Evolutionary conservation across 2,329 filamentous ascomycete genomes (phyloP).

Genomic region (Alternaria triticina): DNA sequence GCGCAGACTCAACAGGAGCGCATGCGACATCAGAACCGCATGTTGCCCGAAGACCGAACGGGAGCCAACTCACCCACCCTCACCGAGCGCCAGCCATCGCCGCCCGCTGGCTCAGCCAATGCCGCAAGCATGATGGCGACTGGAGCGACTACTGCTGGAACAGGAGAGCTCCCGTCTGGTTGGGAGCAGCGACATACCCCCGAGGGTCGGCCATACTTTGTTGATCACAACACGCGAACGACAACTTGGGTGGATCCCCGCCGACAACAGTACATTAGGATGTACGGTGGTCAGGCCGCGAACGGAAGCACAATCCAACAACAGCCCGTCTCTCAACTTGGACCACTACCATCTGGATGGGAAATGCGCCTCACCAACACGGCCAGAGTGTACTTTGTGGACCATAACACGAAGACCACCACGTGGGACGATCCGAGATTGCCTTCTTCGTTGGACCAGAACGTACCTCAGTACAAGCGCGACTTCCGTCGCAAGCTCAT

Average conservation of each 20-base stretch:
- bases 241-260: constrained; percentile 98
- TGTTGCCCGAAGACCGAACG: constrained; percentile 92
- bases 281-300: constrained; percentile 88
- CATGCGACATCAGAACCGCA: constrained; percentile 91
- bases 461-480: constrained; percentile 98
- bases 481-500: constrained; percentile 98
- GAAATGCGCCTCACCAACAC: constrained; percentile 99
- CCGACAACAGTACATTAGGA: constrained; percentile 96
- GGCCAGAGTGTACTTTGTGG: constrained; percentile 96
- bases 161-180: constrained; percentile 89
- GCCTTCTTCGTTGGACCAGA: constrained; percentile 95
- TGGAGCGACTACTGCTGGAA: constrained; percentile 90
- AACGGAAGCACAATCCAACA: constrained; percentile 87
- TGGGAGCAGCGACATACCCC: constrained; percentile 98
- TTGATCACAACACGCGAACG: constrained; percentile 97
- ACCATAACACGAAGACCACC: constrained; percentile 99
- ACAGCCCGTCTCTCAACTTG: constrained; percentile 95
- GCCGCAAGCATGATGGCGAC: constrained; percentile 90
- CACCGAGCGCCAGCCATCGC: constrained; percentile 56
- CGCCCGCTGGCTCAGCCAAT: constrained; percentile 54
- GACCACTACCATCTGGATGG: constrained; percentile 95
- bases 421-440: constrained; percentile 98
- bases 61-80: constrained; percentile 89
- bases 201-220: constrained; percentile 94
- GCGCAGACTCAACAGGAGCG: constrained; percentile 93